Evolutionary conservation across 2,329 filamentous ascomycete species (phyloP), one percentile per base, ranked within the genome.

Genomic region (Verticillium nonalfalfae): DNA sequence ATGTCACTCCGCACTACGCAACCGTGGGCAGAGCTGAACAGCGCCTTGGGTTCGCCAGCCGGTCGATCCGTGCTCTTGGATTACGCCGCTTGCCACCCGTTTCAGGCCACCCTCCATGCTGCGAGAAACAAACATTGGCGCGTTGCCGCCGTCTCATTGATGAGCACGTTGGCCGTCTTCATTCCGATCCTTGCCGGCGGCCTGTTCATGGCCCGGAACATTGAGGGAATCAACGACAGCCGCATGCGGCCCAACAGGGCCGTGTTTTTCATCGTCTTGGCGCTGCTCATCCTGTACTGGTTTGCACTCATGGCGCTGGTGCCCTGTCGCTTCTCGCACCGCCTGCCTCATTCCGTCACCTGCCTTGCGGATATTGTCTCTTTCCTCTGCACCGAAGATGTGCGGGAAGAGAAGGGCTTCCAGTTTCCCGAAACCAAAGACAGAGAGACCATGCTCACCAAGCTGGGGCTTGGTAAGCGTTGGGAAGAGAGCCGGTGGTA

Each of bases 291-390:
- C 31, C 74, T 96, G 31, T 94, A 90, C 74, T 79, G 88, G 11
- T 66, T 86, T n/a, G 86, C 82, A 13, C 78, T 94, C 58, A 70
- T 84, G 52, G 74, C 84, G 6, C 76, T 91, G 61, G 76, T 90
- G 67, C 89, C 89, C 0, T 76, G 79, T 13, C 82, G 90, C 14
- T 76, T 79, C 52, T 78, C 81, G 45, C 85, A 87, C 66, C 79
- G 87, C 52, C 82, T 96, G 1, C 91, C 92, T 0, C 92, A 96
- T 71, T 81, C 82, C 5, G 86, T 90, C 50, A 84, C 82, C 63
- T 91, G 84, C 56, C 80, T 96, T 18, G 90, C 90, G 1, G 91
- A 93, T 71, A 80, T 93, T 26, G 83, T 96, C 67, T 89, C 86
- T 69, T 93, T 94, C 71, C 79, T 94, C 52, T 86, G 90, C 62